Evolutionary conservation across 495 filamentous ascomycete genomes (phyloP), one percentile per base, ranked within the genome.

Genomic region (Neurospora sp.): DNA sequence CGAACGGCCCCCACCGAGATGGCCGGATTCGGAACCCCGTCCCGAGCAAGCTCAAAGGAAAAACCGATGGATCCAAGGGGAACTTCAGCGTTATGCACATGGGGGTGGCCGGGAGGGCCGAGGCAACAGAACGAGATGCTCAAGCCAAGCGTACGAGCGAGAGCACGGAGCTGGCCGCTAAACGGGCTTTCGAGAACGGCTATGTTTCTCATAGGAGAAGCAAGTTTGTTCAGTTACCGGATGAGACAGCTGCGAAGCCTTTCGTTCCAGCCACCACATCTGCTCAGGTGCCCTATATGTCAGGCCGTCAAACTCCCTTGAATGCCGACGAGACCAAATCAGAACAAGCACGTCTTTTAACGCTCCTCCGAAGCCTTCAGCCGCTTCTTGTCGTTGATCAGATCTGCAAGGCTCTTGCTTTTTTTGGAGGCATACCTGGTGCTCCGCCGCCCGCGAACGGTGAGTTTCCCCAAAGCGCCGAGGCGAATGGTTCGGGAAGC

Each of bases 11-110:
- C 9, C 75, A 77, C n/a, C 79, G 74, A 41, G 87, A 88, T 76
- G 86, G 87, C 53, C 82, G 87, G 9, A 85, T 88, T n/a, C 79
- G 85, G 48, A 87, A 88, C 72, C 86, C 86, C 7, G 85, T 88
- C 1, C 86, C 87, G 2, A 87, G 86, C 76, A 87, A 88, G 72
- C 76, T 88, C 45, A 88, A 88, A 74, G 86, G 86, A 48, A 86
- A 86, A 70, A 88, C 84, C n/a, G 86, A 88, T 72, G 81, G 83
- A 22, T 87, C 86, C 75, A 85, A 87, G 71, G 86, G 86, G 7
- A 88, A 88, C 74, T 89, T 89, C 75, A 82, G 83, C 12, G 86
- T 89, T 37, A 87, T 88, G 85, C 86, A 87, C 69, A 87, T 89
- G 82, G 86, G 85, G 31, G 82, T 87, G 35, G 70, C 74, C 6